Conservation (phyloP, 2,329 filamentous ascomycete species). For the Colletotrichum somersetense region DNA sequence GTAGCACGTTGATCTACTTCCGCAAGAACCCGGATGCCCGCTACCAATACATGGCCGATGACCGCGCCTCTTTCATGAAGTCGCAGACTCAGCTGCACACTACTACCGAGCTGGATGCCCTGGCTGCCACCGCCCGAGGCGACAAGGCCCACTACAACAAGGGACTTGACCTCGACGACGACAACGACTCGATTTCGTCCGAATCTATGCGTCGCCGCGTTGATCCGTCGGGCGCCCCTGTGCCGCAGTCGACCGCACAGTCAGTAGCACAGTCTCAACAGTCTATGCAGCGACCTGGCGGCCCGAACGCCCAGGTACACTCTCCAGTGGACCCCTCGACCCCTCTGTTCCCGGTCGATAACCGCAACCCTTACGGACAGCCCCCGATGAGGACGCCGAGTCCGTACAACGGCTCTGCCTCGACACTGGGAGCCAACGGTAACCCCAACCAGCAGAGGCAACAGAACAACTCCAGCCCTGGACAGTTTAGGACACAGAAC, state of each 20-base stretch:
- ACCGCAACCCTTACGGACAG: conserved; percentile 43
- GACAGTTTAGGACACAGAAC: conserved; percentile 53
- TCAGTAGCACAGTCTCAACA: conserved; percentile 44
- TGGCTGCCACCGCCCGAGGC: conserved; percentile 89
- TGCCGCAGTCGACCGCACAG: conserved; percentile 47
- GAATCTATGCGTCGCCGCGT: conserved; percentile 54
- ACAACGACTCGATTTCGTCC: conserved; percentile 57
- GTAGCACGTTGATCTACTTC: conserved; percentile 78
- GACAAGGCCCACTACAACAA: conserved; percentile 67
- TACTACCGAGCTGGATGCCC: conserved; percentile 89
- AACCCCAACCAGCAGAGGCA: conserved; percentile 48
- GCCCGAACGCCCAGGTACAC: conserved; percentile 47
- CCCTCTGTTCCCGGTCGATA: conserved; percentile 57
- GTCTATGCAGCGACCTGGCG: conserved; percentile 45
- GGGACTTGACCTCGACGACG: conserved; percentile 56
- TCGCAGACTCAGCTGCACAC: conserved; percentile 83
- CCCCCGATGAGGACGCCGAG: conserved; percentile 53
- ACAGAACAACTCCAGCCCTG: conserved; percentile 51
- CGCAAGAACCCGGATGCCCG: conserved; percentile 95
- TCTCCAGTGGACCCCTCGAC: conserved; percentile 59
- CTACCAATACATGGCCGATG: conserved; percentile 97
- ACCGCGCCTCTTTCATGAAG: conserved; percentile 97
- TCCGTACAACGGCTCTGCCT: conserved; percentile 45
- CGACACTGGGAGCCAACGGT: background rate
- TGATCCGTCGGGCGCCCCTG: conserved; percentile 43